phyloP scores from a whole-genome alignment of 768 basidiomycete species.

The Phaffia tasmanica region DNA sequence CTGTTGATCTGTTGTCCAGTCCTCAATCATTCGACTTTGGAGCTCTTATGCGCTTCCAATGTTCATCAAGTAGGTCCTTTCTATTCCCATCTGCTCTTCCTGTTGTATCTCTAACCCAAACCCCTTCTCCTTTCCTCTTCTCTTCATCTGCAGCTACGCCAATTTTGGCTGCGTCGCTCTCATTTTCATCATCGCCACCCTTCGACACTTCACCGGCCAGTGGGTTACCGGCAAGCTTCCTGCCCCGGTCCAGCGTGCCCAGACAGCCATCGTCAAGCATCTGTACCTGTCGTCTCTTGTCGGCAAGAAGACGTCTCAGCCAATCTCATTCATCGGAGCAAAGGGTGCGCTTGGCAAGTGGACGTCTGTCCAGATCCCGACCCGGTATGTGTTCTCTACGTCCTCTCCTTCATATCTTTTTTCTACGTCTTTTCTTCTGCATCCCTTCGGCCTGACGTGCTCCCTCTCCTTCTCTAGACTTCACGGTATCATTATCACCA shows the following conservation, averaged over 20 bases:
- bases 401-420: too few species aligned
- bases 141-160: neutral
- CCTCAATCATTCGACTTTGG: too few species aligned
- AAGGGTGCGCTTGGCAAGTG: slow-evolving; percentile 1
- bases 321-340: slow-evolving; percentile 9
- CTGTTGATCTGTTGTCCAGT: too few species aligned
- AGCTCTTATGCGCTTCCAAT: too few species aligned
- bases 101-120: neutral
- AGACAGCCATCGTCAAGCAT: slow-evolving; percentile 13
- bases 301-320: slow-evolving; percentile 4
- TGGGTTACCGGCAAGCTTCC: neutral
- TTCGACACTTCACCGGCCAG: neutral
- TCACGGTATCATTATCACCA: neutral
- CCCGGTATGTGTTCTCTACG: neutral
- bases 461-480: neutral
- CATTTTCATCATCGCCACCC: neutral
- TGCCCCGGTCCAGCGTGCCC: neutral
- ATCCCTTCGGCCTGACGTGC: neutral
- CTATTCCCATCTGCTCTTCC: neutral
- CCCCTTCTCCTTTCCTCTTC: neutral
- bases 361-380: slow-evolving; percentile 15
- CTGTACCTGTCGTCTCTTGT: slow-evolving; percentile 6
- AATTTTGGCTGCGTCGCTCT: slow-evolving; percentile 4
- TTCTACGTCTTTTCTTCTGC: neutral
- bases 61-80: neutral